A percentile compares a stretch with the other conserved stretches of the same genome.
These are phyloP conservation scores for Pseudohalonectria lignicola DNA, from an alignment of 2,329 filamentous ascomycete species.

Conservation along the genomic window DNA sequence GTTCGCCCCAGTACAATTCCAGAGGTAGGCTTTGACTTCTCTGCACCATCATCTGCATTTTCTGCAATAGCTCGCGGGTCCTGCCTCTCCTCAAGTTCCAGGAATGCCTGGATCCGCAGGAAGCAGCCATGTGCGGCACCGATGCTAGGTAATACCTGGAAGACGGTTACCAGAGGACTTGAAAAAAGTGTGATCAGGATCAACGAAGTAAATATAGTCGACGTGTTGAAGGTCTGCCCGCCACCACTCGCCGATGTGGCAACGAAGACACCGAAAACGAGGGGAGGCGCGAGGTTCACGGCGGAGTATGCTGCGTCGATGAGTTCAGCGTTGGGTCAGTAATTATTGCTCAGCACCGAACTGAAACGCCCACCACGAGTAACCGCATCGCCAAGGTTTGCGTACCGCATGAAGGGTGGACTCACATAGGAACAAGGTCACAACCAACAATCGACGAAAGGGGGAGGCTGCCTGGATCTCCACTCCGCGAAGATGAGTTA, in stretches of 20 bases:
- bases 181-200: slow-evolving; percentile 23
- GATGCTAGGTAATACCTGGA: slow-evolving; percentile 20
- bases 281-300: slow-evolving; percentile 22
- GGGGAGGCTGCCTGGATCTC: not conserved
- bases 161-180: slow-evolving; percentile 16
- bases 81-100: slow-evolving; percentile 13
- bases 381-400: too few species aligned
- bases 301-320: slow-evolving; percentile 22
- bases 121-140: slow-evolving; percentile 21
- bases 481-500: not conserved
- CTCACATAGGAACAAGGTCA: not conserved
- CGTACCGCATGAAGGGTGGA: not conserved
- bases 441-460: not conserved
- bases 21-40: too few species aligned
- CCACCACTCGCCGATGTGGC: not conserved
- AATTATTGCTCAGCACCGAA: too few species aligned
- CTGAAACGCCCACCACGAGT: too few species aligned
- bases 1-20: too few species aligned
- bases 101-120: slow-evolving; percentile 23
- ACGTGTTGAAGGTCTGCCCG: slow-evolving; percentile 10
- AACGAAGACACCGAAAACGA: slow-evolving; percentile 15
- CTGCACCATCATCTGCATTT: too few species aligned
- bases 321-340: too few species aligned
- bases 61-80: not conserved
- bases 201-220: slow-evolving; percentile 18